These are phyloP conservation scores for Plantago rigida DNA, from an alignment of 305 asterid genomes.

Conservation along the genomic window DNA sequence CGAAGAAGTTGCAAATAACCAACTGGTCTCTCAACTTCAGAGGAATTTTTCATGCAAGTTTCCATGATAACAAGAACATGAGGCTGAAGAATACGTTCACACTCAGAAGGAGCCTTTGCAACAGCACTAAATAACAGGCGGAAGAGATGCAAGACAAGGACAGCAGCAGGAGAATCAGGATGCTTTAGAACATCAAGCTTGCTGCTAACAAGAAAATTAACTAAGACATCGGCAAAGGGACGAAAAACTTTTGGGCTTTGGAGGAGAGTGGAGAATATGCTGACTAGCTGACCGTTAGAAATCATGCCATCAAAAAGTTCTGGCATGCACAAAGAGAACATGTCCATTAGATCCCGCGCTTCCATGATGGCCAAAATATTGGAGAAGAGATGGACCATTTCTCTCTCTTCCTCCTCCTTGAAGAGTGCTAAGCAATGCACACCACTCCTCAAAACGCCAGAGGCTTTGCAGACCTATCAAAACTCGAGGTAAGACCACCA, in stretches of 20 bases:
- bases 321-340: conserved; percentile 97
- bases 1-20: conserved; percentile 95
- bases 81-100: conserved; percentile 95
- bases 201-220: conserved; percentile 88
- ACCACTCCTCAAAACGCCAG: conserved; percentile 95
- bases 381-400: conserved; percentile 86
- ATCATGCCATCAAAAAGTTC: conserved; percentile 99
- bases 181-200: conserved; percentile 97
- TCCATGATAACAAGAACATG: conserved; percentile 94
- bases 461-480: conserved; percentile 94
- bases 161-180: conserved; percentile 96
- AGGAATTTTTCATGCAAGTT: conserved; percentile 88
- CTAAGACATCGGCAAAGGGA: conserved; percentile 96
- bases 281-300: conserved; percentile 83
- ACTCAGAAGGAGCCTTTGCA: conserved; percentile 91
- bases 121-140: conserved; percentile 82
- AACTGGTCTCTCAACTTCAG: conserved; percentile 86
- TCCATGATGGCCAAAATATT: conserved; percentile 96
- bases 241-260: conserved; percentile 93
- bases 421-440: conserved; percentile 95
- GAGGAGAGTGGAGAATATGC: conserved; percentile 83
- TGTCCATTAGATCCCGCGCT: conserved; percentile 97
- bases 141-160: conserved; percentile 95
- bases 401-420: conserved; percentile 98
- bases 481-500: conserved; percentile 31